These are phyloP conservation scores for Halteria grandinella DNA, from an alignment of 73 alveolate species.

Conservation along the genomic window DNA sequence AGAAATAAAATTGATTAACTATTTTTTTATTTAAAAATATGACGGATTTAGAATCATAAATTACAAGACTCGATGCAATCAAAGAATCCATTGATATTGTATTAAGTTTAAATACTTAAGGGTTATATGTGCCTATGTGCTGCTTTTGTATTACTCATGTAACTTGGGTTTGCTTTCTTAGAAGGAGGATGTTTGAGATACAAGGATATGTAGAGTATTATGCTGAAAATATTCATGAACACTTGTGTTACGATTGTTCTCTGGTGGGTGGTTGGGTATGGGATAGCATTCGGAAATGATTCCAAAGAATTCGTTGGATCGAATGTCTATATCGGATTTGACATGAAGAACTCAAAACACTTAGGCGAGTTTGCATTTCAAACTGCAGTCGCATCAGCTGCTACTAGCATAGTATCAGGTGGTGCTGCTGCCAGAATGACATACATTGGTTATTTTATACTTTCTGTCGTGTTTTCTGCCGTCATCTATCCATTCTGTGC, in stretches of 20 bases:
- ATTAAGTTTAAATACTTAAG: too few relatives aligned
- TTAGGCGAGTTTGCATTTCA: conserved; percentile 24
- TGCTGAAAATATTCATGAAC: conserved; percentile 65
- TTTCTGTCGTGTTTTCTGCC: conserved; percentile 68
- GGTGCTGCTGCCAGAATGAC: conserved; percentile 73
- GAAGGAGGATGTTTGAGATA: conserved; percentile 74
- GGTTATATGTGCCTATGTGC: background rate
- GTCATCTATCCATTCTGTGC: conserved; percentile 67
- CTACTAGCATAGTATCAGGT: conserved; percentile 76
- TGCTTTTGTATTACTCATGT: conserved; percentile 59
- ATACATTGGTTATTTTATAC: conserved; percentile 54
- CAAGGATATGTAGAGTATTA: conserved; percentile 67
- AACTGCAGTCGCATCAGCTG: conserved; percentile 66
- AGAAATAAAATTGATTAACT: too few relatives aligned
- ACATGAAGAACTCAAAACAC: background rate
- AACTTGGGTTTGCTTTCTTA: conserved; percentile 72
- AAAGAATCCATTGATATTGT: too few relatives aligned
- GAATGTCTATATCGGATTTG: background rate
- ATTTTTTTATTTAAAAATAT: too few relatives aligned
- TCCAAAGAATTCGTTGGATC: conserved; percentile 15
- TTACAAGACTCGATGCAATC: too few relatives aligned
- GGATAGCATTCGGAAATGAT: conserved; percentile 11
- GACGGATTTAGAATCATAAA: too few relatives aligned
- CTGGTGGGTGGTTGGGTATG: conserved; percentile 50
- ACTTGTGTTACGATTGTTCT: conserved; percentile 21